Base-by-base conservation (phyloP, 2,329 filamentous ascomycete genomes). In the Diaporthe longicolla region DNA sequence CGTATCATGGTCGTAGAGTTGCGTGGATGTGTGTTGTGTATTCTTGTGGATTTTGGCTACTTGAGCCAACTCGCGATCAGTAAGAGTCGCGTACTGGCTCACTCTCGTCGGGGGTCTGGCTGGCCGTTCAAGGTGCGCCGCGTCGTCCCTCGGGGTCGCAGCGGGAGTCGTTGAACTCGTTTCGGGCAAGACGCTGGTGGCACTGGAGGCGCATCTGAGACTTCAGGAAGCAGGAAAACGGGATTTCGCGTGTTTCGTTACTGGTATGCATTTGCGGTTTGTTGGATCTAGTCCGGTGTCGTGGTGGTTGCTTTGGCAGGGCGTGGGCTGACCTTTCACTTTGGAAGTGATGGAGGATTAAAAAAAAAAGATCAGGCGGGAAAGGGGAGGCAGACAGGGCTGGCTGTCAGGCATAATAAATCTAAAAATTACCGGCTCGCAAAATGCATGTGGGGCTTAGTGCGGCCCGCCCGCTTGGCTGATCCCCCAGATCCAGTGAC, bases 71-170 rank as follows among this genome's bases (percentile, higher is more conserved):
- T 29, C 43, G 32, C 48, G 26, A 29, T 70, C 68, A 55, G 40
- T 17, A 7, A 45, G 24, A 13, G 40, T 74, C 57, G 72, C 50
- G 61, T 21, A 40, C 48, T 24, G 29, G 65, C 24, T 63, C 40
- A 45, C 17, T 63, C 32, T 45, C 13, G 52, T 19, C n/a, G n/a
- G 17, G 26, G 43, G 72, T 26, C 59, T 73, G 72, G 26, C 59
- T 73, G 77, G 78, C 78, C 78, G 79, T 83, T 85, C 83, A 86
- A 81, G 83, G 85, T 78, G 87, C 84, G 81, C 89, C 89, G 77
- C 89, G 88, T 82, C 89, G 89, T 79, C 89, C 88, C 85, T 90
- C 86, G 75, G 89, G 88, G 84, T 90, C 89, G 79, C 87, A 87
- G 80, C 89, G 89, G 78, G 84, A 83, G 81, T 88, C 84, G 78